phyloP scores from a whole-genome alignment of 2,329 filamentous ascomycete genomes.

The Neonectria hederae region DNA sequence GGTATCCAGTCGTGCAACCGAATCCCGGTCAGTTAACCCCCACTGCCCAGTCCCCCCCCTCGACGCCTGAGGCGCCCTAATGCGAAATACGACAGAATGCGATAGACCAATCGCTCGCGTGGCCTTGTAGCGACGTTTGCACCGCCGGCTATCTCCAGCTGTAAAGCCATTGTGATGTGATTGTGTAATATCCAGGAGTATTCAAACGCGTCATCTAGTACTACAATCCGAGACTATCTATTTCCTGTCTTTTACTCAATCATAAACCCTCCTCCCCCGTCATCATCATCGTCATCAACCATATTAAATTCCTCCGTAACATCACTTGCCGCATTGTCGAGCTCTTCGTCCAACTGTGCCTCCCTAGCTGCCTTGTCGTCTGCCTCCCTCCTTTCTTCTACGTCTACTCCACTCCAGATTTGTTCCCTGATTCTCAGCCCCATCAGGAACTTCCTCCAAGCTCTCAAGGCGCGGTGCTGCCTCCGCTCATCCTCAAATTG shows the following conservation, averaged over 20 bases:
- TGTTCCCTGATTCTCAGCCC: slow-evolving; percentile 79
- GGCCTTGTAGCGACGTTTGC: background rate
- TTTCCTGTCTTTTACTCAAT: slow-evolving; percentile 43
- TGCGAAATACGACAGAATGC: slow-evolving; percentile 2
- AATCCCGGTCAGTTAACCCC: too few species aligned
- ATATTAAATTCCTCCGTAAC: slow-evolving; percentile 56
- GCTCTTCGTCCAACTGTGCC: slow-evolving; percentile 48
- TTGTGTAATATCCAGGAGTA: background rate
- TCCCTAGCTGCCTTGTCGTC: slow-evolving; percentile 50
- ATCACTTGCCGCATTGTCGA: slow-evolving; percentile 51
- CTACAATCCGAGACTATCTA: background rate
- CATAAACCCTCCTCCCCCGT: slow-evolving; percentile 59
- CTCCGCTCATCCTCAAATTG: slow-evolving; percentile 74
- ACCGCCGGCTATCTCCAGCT: background rate
- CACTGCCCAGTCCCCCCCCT: too few species aligned
- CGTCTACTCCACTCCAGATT: slow-evolving; percentile 69
- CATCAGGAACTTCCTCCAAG: slow-evolving; percentile 75
- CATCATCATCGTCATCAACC: slow-evolving; percentile 51
- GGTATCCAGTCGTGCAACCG: too few species aligned
- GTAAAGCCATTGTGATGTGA: background rate
- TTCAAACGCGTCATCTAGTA: background rate
- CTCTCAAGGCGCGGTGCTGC: slow-evolving; percentile 76
- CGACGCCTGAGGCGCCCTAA: too few species aligned
- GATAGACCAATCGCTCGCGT: background rate
- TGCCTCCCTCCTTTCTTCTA: slow-evolving; percentile 55